These are phyloP conservation scores for Plasmodium coatneyi DNA, from an alignment of 169 alveolate species.

Conservation along the genomic window DNA sequence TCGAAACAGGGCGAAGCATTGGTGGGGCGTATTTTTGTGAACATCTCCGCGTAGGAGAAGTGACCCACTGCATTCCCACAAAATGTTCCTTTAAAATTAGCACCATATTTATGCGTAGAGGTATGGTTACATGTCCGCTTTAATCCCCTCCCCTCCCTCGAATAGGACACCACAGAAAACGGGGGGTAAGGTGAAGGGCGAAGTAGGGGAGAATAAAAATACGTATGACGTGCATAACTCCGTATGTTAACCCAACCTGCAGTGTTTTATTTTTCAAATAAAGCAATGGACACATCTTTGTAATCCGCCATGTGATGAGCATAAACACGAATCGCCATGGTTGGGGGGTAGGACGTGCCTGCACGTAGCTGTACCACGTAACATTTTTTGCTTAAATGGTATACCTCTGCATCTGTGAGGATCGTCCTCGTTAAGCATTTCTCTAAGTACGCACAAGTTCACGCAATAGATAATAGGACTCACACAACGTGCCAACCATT, in stretches of 20 bases:
- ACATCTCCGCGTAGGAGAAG: background rate
- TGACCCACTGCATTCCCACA: background rate
- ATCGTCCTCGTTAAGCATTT: background rate
- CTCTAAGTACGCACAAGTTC: background rate
- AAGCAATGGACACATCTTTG: background rate
- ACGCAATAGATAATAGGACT: background rate
- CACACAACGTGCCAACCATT: background rate
- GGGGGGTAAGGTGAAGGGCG: background rate
- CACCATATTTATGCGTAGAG: background rate
- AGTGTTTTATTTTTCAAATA: background rate
- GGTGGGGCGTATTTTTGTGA: background rate
- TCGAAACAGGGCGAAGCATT: background rate
- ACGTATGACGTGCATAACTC: background rate
- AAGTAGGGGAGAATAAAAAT: background rate
- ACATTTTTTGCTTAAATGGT: background rate
- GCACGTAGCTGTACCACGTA: background rate
- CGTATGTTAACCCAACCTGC: background rate
- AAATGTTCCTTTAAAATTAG: background rate
- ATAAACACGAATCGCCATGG: background rate
- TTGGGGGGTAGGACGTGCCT: background rate
- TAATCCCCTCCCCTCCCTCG: background rate
- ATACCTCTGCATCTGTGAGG: background rate
- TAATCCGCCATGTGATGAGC: background rate
- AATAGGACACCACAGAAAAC: background rate
- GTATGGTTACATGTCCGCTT: background rate